Base-by-base conservation (phyloP, 2,329 filamentous ascomycete species). In the Dactylellina sp. region DNA sequence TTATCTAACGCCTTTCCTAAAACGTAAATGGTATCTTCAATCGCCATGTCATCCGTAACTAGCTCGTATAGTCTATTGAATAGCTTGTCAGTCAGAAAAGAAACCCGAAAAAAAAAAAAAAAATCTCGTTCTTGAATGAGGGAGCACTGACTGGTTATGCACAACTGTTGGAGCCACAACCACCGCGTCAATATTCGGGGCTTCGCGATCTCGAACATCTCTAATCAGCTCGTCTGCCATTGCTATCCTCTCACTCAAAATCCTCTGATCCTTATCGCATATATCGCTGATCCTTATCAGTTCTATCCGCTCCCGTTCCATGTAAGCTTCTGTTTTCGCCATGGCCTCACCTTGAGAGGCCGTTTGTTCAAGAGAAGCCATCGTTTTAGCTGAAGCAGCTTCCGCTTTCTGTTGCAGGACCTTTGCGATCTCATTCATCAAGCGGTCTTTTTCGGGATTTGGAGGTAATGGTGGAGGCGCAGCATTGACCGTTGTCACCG, bases 81-180 rank as follows among this genome's bases (percentile, higher is more conserved):
- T 24, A 28, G 16, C 9, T n/a, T 14, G 16, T 40, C 9, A 55
- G n/a, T 18, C 9, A 55, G 7, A 42, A 40, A n/a, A n/a, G n/a
- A n/a, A n/a, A n/a, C n/a, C n/a, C n/a, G n/a, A n/a, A n/a, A n/a
- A n/a, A n/a, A n/a, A n/a, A n/a, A n/a, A n/a, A n/a, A n/a, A n/a
- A n/a, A n/a, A n/a, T n/a, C 28, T 20, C 42, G 46, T 24, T 18
- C 20, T n/a, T 22, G 3, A 40, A 40, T 1, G 7, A 2, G n/a
- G 16, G 11, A 63, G n/a, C 6, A 59, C 66, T 25, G 40, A 72
- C 83, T 99, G 95, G 76, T 94, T 93, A 0, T 91, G 92, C 2
- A 97, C 95, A 0, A 97, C 90, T 0, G 92, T 97, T 0, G 94
- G 93, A 1, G 93, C 92, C n/a, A 97, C 92, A 1, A 99, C 84